phyloP scores from a whole-genome alignment of 495 filamentous ascomycete species.

The Viridothelium virens region DNA sequence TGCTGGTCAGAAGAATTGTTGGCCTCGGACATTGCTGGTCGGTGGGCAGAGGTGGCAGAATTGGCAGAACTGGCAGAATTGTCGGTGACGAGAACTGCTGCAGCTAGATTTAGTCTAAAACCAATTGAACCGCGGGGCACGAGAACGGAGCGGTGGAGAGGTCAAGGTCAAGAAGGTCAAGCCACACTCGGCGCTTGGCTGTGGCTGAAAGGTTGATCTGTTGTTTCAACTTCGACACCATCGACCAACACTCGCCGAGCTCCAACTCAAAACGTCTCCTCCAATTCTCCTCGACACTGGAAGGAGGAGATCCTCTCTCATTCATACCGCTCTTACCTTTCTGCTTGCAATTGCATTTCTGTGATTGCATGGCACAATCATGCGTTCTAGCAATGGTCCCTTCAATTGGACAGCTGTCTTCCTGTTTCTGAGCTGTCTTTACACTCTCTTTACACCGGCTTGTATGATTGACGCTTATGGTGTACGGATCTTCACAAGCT shows the following conservation, averaged over 20 bases:
- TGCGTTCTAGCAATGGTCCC: conserved; percentile 1
- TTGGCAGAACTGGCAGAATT: conserved; percentile 1
- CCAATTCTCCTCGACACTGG: not conserved
- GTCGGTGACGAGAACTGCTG: not conserved
- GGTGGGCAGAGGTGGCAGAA: not conserved
- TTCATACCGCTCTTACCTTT: not conserved
- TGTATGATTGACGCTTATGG: conserved; percentile 22
- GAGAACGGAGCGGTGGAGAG: too few species aligned
- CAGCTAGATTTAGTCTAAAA: too few species aligned
- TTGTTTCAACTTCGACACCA: conserved; percentile 5
- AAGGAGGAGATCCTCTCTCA: not conserved
- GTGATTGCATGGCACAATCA: conserved; percentile 2
- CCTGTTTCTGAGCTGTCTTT: conserved; percentile 11
- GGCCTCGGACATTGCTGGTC: conserved; percentile 1
- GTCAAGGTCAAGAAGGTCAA: too few species aligned
- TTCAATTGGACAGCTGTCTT: conserved; percentile 26
- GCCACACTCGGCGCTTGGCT: not conserved
- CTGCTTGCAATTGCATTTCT: not conserved
- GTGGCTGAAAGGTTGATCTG: not conserved
- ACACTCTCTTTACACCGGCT: conserved; percentile 22
- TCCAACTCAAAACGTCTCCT: not conserved
- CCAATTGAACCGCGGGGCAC: not conserved
- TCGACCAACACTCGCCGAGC: not conserved
- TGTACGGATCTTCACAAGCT: not conserved
- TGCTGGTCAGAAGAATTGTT: conserved; percentile 15